phyloP scores from a whole-genome alignment of 306 rosid species.

The Dalbergia cochinchinensis region DNA sequence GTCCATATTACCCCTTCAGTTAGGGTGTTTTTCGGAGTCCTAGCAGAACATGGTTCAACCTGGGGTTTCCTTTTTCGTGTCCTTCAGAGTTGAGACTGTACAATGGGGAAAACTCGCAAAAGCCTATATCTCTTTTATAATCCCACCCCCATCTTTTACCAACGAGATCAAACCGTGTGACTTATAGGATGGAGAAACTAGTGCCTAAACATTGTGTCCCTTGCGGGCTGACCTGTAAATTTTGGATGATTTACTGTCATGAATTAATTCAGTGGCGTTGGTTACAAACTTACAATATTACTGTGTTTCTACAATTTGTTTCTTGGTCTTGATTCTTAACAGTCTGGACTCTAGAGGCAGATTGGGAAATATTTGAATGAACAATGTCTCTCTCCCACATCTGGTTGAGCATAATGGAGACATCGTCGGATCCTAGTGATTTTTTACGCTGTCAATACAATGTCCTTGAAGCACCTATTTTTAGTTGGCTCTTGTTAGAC shows the following conservation, averaged over 20 bases:
- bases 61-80: not conserved
- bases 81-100: conserved; percentile 21
- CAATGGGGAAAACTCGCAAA: not conserved
- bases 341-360: conserved; percentile 19
- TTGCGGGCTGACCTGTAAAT: not conserved
- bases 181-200: conserved; percentile 14
- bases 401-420: not conserved
- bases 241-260: no score
- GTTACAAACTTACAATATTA: not conserved
- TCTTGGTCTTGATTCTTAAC: not conserved
- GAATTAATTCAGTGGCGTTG: conserved; percentile 26
- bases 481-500: not conserved
- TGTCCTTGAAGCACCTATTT: not conserved
- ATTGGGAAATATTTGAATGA: conserved; percentile 3
- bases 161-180: conserved; percentile 1
- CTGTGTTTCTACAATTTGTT: not conserved
- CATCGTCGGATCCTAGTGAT: not conserved
- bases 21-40: conserved; percentile 4
- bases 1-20: conserved; percentile 3
- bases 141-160: not conserved
- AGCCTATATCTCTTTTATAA: not conserved
- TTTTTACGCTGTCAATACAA: conserved; percentile 10
- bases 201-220: conserved; percentile 1
- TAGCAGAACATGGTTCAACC: conserved; percentile 27
- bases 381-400: not conserved